Percentiles rank a stretch among this genome's conserved stretches.
Evolutionary conservation across 768 basidiomycete species (phyloP).

Genomic region (Russula emetica): DNA sequence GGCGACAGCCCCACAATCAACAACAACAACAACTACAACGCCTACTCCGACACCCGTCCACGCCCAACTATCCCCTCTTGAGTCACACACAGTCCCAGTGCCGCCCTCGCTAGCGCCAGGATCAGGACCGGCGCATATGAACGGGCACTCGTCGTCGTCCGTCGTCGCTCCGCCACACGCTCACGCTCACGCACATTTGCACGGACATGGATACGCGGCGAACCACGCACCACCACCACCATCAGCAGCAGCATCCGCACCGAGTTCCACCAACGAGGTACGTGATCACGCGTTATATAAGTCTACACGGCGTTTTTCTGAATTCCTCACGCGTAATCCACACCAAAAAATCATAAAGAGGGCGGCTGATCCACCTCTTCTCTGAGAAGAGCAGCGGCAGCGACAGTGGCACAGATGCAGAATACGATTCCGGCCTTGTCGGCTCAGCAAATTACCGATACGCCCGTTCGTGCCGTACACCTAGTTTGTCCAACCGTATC

Average conservation of each 20-base stretch:
- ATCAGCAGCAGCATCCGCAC: not conserved
- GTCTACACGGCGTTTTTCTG: not conserved
- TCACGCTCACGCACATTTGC: not conserved
- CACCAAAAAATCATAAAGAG: not conserved
- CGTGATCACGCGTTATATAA: not conserved
- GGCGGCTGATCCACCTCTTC: not conserved
- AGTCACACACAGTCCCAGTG: not conserved
- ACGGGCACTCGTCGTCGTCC: not conserved
- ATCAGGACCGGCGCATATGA: not conserved
- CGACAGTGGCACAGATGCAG: too few relatives aligned
- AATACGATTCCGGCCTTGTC: too few relatives aligned
- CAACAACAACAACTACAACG: not conserved
- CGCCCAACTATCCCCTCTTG: not conserved
- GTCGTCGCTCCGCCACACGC: not conserved
- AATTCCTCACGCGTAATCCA: not conserved
- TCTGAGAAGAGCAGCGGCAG: too few relatives aligned
- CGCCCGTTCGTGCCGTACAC: too few relatives aligned
- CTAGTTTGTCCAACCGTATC: too few relatives aligned
- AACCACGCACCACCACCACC: not conserved
- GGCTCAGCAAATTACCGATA: not conserved
- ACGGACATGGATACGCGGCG: constrained; percentile 7
- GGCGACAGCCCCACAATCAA: not conserved
- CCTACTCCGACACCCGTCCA: not conserved
- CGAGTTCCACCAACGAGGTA: constrained; percentile 2
- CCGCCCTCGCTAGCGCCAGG: not conserved